Conservation (phyloP, 164 flowering plant species). For the Santalum album region DNA sequence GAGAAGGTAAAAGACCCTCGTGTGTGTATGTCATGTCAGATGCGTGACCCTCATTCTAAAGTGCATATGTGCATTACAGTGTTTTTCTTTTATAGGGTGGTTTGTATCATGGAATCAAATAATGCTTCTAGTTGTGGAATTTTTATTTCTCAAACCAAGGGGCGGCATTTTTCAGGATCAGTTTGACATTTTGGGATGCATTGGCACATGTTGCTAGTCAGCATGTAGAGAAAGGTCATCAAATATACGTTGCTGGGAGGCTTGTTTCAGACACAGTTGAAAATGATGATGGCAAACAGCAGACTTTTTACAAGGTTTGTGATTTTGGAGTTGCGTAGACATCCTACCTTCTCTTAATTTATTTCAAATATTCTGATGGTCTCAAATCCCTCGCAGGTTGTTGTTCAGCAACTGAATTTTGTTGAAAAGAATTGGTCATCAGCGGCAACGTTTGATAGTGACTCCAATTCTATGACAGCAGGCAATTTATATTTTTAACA, state of each 20-base stretch:
- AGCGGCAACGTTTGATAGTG: slow-evolving; percentile 30
- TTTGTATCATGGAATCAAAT: not conserved
- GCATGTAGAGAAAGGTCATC: slow-evolving; percentile 80
- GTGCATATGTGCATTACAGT: too few relatives aligned
- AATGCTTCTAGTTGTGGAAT: not conserved
- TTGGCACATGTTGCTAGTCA: slow-evolving; percentile 71
- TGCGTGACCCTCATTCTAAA: too few relatives aligned
- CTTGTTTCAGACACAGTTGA: slow-evolving; percentile 66
- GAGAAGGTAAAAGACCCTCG: too few relatives aligned
- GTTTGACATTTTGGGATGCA: slow-evolving; percentile 87
- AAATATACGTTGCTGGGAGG: slow-evolving; percentile 67
- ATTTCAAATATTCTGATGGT: slow-evolving; percentile 5
- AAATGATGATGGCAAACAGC: slow-evolving; percentile 57
- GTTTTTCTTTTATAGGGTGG: too few relatives aligned
- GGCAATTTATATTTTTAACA: slow-evolving; percentile 20
- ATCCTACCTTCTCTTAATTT: not conserved
- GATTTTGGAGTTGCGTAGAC: not conserved
- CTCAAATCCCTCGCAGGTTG: slow-evolving; percentile 42
- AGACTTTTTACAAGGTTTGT: slow-evolving; percentile 77
- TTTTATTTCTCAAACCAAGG: not conserved
- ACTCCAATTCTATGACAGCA: slow-evolving; percentile 23
- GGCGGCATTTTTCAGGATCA: slow-evolving; percentile 43
- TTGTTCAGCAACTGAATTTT: slow-evolving; percentile 76
- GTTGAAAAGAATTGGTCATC: slow-evolving; percentile 46
- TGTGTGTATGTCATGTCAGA: too few relatives aligned